Evolutionary conservation across 179 eudicot species (phyloP), one percentile per base, ranked within the genome.

Genomic region (Beta lomatogona): DNA sequence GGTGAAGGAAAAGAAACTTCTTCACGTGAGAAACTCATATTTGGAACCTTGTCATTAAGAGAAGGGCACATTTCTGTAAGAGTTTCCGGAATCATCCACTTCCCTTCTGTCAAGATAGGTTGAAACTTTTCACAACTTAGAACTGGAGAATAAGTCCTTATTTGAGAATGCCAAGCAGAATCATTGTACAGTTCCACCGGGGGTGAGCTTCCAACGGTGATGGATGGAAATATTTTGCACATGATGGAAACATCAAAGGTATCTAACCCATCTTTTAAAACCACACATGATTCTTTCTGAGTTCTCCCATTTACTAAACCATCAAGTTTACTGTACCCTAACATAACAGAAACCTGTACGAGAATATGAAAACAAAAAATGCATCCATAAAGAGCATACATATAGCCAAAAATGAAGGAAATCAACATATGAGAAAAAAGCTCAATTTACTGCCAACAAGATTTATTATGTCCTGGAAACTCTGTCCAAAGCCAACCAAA

Each of bases 201-300:
- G n/a, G 91, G 88, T 82, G 93, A 91, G 83, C 82, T 81, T 58
- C 98, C 96, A 66, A 92, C 63, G 50, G 71, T 88, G 88, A 96
- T 94, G 82, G 94, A 91, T 69, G 93, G 93, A 89, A 92, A 96
- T 75, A 71, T 83, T 84, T 90, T 90, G 84, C 96, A 85, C 63
- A 86, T 84, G 71, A 86, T 81, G 53, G 90, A 86, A 80, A 86
- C 74, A 89, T 92, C 89, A 82, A 88, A 88, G 77, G 80, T 85
- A 71, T 60, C 77, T 54, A 15, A 78, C 70, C 57, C 84, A 53
- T 74, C 88, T 71, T 88, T 84, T 68, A 75, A 66, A 81, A 65
- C 82, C 73, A 78, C 72, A 71, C 71, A 55, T 45, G 77, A 67
- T 67, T 84, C 85, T 65, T 82, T 72, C 53, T 74, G 83, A 81